A percentile compares a stretch with the other conserved stretches of the same genome.
phyloP scores from a whole-genome alignment of 257 asterid species.

The Haberlea rhodopensis region DNA sequence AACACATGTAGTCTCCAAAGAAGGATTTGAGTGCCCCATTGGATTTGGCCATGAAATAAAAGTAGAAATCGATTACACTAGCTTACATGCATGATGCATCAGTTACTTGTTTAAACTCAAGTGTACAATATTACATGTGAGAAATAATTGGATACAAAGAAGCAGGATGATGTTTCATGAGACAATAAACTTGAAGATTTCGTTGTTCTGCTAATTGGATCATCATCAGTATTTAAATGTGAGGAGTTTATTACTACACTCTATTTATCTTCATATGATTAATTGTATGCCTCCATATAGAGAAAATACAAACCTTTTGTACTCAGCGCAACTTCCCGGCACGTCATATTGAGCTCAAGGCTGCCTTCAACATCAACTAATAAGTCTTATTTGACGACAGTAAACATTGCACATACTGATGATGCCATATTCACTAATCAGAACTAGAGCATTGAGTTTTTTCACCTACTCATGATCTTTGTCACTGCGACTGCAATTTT shows the following conservation, averaged over 20 bases:
- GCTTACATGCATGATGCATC: neutral
- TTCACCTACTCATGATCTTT: constrained; percentile 19
- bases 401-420: neutral
- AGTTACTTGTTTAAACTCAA: neutral
- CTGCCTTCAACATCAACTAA: neutral
- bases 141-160: constrained; percentile 8
- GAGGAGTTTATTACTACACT: constrained; percentile 8
- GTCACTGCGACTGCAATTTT: constrained; percentile 32
- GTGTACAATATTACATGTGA: neutral
- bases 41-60: neutral
- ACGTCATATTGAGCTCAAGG: neutral
- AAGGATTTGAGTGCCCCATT: neutral
- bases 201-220: constrained; percentile 14
- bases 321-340: neutral
- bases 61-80: neutral
- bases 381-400: neutral
- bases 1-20: too few relatives aligned
- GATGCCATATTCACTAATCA: neutral
- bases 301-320: neutral
- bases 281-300: constrained; percentile 2
- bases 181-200: constrained; percentile 3
- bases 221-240: constrained; percentile 7
- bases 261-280: neutral
- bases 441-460: neutral
- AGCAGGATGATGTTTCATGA: constrained; percentile 1